Conservation (phyloP, 306 rosid genomes). For the Prunus davidiana region DNA sequence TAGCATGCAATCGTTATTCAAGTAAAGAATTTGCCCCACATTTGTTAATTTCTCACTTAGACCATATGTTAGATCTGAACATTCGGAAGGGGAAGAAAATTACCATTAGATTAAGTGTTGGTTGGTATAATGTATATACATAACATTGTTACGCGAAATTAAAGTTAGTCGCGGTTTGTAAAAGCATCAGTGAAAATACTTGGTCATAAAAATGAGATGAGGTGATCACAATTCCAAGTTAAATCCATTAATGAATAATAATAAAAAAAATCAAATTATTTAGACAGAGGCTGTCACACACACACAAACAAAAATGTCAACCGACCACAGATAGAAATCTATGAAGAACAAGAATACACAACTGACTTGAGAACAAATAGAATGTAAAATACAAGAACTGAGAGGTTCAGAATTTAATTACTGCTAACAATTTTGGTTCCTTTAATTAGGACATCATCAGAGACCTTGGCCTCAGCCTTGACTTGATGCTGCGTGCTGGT, state of each 20-base stretch:
- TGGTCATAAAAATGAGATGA: no score
- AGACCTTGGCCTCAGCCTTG: conserved; percentile 30
- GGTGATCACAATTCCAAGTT: not conserved
- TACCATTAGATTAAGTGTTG: no score
- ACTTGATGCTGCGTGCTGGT: conserved; percentile 34
- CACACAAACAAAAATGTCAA: not conserved
- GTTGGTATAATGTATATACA: no score
- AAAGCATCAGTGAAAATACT: no score
- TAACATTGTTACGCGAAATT: no score
- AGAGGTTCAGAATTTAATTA: not conserved
- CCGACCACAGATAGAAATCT: not conserved
- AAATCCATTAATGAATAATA: not conserved
- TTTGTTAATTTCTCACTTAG: no score
- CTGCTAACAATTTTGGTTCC: not conserved
- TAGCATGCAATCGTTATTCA: no score
- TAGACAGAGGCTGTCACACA: not conserved
- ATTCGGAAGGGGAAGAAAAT: no score
- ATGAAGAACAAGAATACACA: not conserved
- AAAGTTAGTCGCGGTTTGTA: no score
- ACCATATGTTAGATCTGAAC: no score
- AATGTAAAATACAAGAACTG: not conserved
- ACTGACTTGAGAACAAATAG: not conserved
- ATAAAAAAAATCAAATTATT: not conserved
- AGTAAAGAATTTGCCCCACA: no score
- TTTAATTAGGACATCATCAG: conserved; percentile 21